Base-by-base conservation (phyloP, 2,329 filamentous ascomycete genomes). In the Talaromyces verruculosus region DNA sequence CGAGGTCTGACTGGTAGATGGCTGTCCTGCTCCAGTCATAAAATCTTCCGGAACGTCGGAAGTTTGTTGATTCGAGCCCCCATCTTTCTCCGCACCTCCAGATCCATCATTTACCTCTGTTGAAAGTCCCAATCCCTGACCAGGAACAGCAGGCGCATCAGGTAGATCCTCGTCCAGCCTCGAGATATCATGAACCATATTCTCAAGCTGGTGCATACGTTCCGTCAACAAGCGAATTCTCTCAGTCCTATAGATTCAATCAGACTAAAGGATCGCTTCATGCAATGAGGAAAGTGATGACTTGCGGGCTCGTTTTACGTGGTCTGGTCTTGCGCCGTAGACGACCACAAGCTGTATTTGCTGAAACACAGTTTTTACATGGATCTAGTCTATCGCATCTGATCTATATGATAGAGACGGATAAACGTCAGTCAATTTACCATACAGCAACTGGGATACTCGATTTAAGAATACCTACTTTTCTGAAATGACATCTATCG, bases 341-440 rank as follows among this genome's bases (percentile, higher is more conserved):
- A 11, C 73, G 71, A 47, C 47, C 61, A 28, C 73, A 75, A 41
- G 69, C 68, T 0, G 68, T 61, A 10, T 71, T 67, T 11, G 72
- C 68, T 64, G 73, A 69, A 25, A 51, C 49, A 37, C 73, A 75
- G 60, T 72, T 75, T 33, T 70, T 69, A 53, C 73, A 75, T 22
- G 58, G 55, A 6, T 59, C 41, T 39, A 69, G 65, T 58, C 68
- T 69, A 65, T 74, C 69, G 61, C 73, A 75, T 62, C 71, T 72
- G 2, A 73, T 65, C 71, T 74, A 43, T 33, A 30, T 6, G 13
- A 33, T 5, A 28, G 3, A 43, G 2, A 19, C 2, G 8, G n/a
- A 57, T 15, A 43, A 6, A 25, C 0, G 28, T 30, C 8, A 60
- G 22, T 61, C 19, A 43, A n/a, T 41, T 13, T 17, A 22, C 6